Evolutionary conservation across 1,284 basidiomycete species (phyloP).

Genomic region (Erythrobasidium hasegawianum): DNA sequence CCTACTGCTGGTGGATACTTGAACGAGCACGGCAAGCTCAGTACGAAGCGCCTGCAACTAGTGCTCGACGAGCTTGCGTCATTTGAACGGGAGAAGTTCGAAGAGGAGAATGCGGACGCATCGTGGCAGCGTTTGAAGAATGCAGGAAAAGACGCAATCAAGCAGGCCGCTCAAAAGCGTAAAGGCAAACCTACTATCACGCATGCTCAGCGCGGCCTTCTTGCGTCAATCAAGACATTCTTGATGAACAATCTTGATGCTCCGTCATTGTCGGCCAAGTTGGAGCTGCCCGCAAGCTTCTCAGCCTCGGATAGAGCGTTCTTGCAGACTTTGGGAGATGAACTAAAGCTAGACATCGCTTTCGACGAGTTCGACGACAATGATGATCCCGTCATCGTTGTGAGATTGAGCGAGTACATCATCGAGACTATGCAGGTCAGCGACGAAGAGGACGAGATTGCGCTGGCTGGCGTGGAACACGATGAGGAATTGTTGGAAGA

Average conservation of each 20-base stretch:
- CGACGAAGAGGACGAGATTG: conserved; percentile 52
- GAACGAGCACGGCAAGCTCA: conserved; percentile 83
- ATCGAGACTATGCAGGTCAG: conserved; percentile 45
- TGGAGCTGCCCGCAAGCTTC: conserved; percentile 71
- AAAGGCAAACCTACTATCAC: conserved; percentile 37
- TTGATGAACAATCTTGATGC: conserved; percentile 52
- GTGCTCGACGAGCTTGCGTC: conserved; percentile 80
- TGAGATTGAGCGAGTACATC: conserved; percentile 54
- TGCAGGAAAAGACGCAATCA: conserved; percentile 45
- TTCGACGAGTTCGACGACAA: conserved; percentile 89
- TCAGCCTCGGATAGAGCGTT: conserved; percentile 73
- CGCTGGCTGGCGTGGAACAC: conserved; percentile 54
- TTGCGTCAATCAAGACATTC: conserved; percentile 70
- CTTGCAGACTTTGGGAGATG: conserved; percentile 66
- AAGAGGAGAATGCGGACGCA: conserved; percentile 80
- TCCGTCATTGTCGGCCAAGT: conserved; percentile 51
- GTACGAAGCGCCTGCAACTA: conserved; percentile 73
- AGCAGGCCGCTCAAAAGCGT: conserved; percentile 33
- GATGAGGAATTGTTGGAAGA: conserved; percentile 51
- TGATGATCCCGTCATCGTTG: conserved; percentile 57
- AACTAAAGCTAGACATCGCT: conserved; percentile 67
- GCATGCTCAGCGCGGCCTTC: conserved; percentile 66
- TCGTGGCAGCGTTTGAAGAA: conserved; percentile 71
- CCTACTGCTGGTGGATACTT: conserved; percentile 86
- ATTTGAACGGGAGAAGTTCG: conserved; percentile 84